These are phyloP conservation scores for Chlamydomonas schloesseri DNA, from an alignment of 139 green algal species.

Conservation along the genomic window DNA sequence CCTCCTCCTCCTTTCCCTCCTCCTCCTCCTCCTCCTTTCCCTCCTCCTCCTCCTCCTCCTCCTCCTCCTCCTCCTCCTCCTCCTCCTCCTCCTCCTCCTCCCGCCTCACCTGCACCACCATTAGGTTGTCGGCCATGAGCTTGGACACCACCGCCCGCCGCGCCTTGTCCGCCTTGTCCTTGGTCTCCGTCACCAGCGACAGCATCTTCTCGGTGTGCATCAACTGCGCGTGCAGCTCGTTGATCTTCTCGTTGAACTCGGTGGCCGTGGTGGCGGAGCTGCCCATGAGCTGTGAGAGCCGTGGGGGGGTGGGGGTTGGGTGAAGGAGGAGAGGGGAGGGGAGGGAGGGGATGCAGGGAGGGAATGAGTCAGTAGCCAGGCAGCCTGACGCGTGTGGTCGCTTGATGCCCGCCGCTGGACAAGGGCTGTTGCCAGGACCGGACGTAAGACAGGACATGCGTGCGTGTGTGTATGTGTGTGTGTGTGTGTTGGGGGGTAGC, in stretches of 20 bases:
- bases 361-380: too few species aligned
- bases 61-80: too few species aligned
- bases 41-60: too few species aligned
- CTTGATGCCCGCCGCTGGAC: too few species aligned
- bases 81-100: background rate
- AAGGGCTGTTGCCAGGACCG: too few species aligned
- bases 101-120: background rate
- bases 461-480: too few species aligned
- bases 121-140: conserved; percentile 37
- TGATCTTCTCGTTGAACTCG: conserved; percentile 45
- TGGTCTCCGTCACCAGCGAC: conserved; percentile 35
- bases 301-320: background rate
- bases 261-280: background rate
- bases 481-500: too few species aligned
- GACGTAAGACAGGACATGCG: too few species aligned
- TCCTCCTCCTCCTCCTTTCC: too few species aligned
- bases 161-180: conserved; percentile 37
- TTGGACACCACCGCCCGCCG: conserved; percentile 37
- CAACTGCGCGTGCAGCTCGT: conserved; percentile 51
- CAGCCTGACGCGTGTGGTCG: too few species aligned
- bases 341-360: background rate
- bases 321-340: background rate
- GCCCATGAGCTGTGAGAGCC: background rate
- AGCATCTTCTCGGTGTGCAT: conserved; percentile 54
- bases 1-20: too few species aligned